Conservation (phyloP, 225 moss, liverwort and hornwort genomes). For the Anthoceros angustus region DNA sequence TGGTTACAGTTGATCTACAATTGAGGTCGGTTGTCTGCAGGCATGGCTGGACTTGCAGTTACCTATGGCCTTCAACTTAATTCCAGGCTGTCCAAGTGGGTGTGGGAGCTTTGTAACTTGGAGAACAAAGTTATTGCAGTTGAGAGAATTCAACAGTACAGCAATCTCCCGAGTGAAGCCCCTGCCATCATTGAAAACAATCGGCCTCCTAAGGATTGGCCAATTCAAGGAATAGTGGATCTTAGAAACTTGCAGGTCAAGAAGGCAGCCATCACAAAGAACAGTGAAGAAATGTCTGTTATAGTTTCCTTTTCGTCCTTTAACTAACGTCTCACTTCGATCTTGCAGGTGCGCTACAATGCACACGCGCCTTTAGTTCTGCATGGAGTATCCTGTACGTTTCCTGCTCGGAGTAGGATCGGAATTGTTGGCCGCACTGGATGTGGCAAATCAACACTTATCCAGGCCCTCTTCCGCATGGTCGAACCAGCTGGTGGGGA, state of each 20-base stretch:
- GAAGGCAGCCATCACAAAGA: not conserved
- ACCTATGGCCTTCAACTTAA: slow-evolving; percentile 47
- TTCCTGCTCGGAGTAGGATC: slow-evolving; percentile 23
- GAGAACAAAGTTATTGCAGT: slow-evolving; percentile 64
- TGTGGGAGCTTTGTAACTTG: slow-evolving; percentile 51
- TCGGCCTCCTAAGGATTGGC: slow-evolving; percentile 58
- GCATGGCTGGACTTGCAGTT: slow-evolving; percentile 43
- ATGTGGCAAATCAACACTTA: slow-evolving; percentile 3
- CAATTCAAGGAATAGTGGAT: slow-evolving; percentile 40
- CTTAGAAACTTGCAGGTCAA: slow-evolving; percentile 47
- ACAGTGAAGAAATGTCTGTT: not conserved
- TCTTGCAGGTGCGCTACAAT: slow-evolving; percentile 35
- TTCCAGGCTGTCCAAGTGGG: slow-evolving; percentile 42
- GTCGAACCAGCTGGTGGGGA: slow-evolving; percentile 40
- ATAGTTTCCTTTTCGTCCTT: not conserved
- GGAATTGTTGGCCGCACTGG: slow-evolving; percentile 4
- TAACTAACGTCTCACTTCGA: not conserved
- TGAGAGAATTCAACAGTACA: slow-evolving; percentile 64
- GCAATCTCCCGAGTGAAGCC: slow-evolving; percentile 40
- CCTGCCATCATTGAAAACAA: slow-evolving; percentile 38
- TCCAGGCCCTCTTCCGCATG: slow-evolving; percentile 11
- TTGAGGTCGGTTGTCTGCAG: slow-evolving; percentile 10
- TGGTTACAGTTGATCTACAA: not conserved
- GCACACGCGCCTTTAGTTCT: slow-evolving; percentile 36
- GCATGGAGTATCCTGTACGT: slow-evolving; percentile 47